Evolutionary conservation across 148 eudicot species (phyloP), one percentile per base, ranked within the genome.

Genomic region (Simmondsia chinensis): DNA sequence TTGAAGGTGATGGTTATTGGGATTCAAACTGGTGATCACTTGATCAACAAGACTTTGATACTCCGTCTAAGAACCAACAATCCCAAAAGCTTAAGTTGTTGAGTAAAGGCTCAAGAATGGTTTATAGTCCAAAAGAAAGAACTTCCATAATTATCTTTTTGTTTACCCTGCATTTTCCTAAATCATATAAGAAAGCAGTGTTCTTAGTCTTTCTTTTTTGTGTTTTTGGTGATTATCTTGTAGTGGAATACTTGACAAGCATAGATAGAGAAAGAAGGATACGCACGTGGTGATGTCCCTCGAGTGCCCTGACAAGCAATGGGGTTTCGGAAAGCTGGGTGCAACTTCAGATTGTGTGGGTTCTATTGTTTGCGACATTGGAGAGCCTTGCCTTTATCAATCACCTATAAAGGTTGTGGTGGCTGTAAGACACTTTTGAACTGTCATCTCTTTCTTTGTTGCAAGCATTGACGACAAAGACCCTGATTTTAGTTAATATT

Each of bases 381-480:
- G 94, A 70, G 97, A 88, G 46, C 97, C 94, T 61, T 83, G 91
- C 67, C 83, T 83, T 66, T 77, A 73, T 66, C 94, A 82, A 38
- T 75, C 91, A 27, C 77, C 87, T 52, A 65, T 83, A 65, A 77
- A 80, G 94, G 81, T 75, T 68, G 78, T 70, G 69, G 64, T 50
- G 56, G 58, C 70, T 47, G 76, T 78, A 71, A 76, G 75, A 61
- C 44, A 32, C 49, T 33, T 70, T 43, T 20, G 49, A 43, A 36
- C 20, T 28, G 31, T 16, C 37, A 45, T 56, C 10, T 37, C 5
- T 9, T 39, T 13, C 36, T 43, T 23, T 33, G n/a, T 26, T 5
- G 20, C 20, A 15, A 14, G 21, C 33, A 2, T 17, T 43, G 10
- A 5, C 8, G 25, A 15, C 50, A 16, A 4, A 33, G 35, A 3